Conservation (phyloP, 2,329 filamentous ascomycete genomes). For the Fusarium goolgardi region DNA sequence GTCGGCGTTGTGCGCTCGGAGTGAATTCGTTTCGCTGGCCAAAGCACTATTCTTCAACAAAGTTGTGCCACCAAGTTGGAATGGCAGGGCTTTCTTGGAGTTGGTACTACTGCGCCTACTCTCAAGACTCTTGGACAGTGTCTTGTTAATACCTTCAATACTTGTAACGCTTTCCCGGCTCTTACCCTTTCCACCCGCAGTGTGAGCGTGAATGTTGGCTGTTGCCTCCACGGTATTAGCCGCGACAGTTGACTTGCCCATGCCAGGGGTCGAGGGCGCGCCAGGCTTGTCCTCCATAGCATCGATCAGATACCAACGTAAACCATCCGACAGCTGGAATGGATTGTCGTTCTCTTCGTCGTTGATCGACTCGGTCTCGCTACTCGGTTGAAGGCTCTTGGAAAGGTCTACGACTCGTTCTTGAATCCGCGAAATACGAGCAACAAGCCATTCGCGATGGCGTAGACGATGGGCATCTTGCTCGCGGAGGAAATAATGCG, state of each 20-base stretch:
- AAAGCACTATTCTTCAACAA: conserved; percentile 63
- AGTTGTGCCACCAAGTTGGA: conserved; percentile 58
- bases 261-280: conserved; percentile 89
- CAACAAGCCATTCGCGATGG: conserved; percentile 94
- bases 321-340: conserved; percentile 92
- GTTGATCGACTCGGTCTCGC: conserved; percentile 63
- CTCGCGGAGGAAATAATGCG: conserved; percentile 96
- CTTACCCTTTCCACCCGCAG: conserved; percentile 59
- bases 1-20: conserved; percentile 62
- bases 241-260: conserved; percentile 91
- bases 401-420: conserved; percentile 94
- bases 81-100: conserved; percentile 79
- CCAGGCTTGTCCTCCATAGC: conserved; percentile 92
- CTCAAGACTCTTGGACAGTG: conserved; percentile 87
- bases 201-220: conserved; percentile 73
- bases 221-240: conserved; percentile 88
- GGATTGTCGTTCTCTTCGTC: conserved; percentile 92
- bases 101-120: conserved; percentile 89
- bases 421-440: conserved; percentile 89
- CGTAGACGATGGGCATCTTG: conserved; percentile 88
- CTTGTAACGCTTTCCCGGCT: conserved; percentile 62
- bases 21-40: conserved; percentile 69
- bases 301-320: conserved; percentile 96
- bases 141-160: conserved; percentile 80
- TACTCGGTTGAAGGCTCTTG: conserved; percentile 71